phyloP scores from a whole-genome alignment of 139 green algal species.

The Zygnema cylindricum region DNA sequence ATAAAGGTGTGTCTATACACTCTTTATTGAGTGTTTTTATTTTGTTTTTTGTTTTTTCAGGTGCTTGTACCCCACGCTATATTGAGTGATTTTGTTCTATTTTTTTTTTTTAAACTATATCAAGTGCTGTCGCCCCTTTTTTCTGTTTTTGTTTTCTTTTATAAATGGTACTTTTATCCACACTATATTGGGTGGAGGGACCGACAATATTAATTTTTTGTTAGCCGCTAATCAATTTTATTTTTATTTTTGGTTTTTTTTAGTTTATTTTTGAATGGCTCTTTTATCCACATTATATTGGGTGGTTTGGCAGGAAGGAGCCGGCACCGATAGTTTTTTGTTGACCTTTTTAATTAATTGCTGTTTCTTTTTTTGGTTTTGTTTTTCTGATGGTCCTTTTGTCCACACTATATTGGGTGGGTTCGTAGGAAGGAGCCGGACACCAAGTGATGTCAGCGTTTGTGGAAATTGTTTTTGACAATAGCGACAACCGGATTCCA shows the following conservation, averaged over 20 bases:
- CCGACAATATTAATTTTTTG: constrained; percentile 14
- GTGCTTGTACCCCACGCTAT: no score
- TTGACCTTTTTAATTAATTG: neutral
- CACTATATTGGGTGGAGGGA: no score
- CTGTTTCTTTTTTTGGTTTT: neutral
- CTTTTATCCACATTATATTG: no score
- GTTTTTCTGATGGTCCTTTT: neutral
- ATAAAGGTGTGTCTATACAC: no score
- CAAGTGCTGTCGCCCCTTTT: constrained; percentile 39
- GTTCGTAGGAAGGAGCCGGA: constrained; percentile 93
- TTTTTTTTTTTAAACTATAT: no score
- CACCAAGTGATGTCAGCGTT: constrained; percentile 84
- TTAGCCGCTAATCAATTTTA: neutral
- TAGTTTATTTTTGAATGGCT: neutral
- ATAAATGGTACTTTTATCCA: constrained; percentile 35
- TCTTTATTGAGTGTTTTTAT: no score
- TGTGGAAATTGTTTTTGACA: constrained; percentile 99
- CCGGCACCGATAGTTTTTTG: neutral
- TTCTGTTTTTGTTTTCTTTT: constrained; percentile 52
- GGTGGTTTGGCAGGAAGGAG: no score
- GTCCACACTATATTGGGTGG: no score
- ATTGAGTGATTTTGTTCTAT: no score
- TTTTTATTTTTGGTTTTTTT: neutral
- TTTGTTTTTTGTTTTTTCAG: no score
- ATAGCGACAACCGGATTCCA: constrained; percentile 89